phyloP scores from a whole-genome alignment of 1,284 basidiomycete species.

The Ceratobasidium sp. region DNA sequence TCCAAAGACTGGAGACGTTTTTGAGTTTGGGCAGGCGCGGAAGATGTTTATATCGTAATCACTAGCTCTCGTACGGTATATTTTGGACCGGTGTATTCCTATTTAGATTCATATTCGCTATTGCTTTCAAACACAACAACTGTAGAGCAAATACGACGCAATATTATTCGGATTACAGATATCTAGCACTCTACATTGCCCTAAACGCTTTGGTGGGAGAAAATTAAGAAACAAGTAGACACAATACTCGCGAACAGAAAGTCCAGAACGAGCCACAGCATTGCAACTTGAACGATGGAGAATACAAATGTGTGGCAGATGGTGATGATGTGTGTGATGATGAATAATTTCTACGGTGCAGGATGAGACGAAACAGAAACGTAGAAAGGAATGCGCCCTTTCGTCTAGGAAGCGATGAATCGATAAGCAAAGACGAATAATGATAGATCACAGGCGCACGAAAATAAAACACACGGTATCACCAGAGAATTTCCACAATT shows the following conservation, averaged over 20 bases:
- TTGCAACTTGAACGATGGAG: conserved; percentile 15
- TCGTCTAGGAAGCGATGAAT: conserved; percentile 42
- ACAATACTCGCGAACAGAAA: conserved; percentile 37
- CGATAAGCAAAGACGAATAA: conserved; percentile 43
- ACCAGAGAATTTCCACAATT: conserved; percentile 39
- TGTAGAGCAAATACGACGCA: background rate
- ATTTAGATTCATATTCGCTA: background rate
- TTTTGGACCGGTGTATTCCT: background rate
- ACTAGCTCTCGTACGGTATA: background rate
- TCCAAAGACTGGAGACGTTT: conserved; percentile 76
- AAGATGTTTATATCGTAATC: conserved; percentile 86
- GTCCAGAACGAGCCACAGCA: conserved; percentile 35
- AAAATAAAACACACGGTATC: conserved; percentile 41
- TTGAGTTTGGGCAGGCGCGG: conserved; percentile 71
- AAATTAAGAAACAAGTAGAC: conserved; percentile 40
- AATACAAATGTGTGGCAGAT: conserved; percentile 32
- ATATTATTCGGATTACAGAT: conserved; percentile 12
- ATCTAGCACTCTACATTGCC: conserved; percentile 36
- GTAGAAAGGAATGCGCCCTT: conserved; percentile 43
- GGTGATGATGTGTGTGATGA: conserved; percentile 39
- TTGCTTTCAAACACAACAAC: background rate
- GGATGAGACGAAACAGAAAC: conserved; percentile 31
- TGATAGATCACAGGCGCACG: conserved; percentile 40
- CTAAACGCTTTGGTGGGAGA: conserved; percentile 37
- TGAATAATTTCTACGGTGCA: conserved; percentile 40